Base-by-base conservation (phyloP, 306 rosid genomes). In the Sechiopsis laciniata region DNA sequence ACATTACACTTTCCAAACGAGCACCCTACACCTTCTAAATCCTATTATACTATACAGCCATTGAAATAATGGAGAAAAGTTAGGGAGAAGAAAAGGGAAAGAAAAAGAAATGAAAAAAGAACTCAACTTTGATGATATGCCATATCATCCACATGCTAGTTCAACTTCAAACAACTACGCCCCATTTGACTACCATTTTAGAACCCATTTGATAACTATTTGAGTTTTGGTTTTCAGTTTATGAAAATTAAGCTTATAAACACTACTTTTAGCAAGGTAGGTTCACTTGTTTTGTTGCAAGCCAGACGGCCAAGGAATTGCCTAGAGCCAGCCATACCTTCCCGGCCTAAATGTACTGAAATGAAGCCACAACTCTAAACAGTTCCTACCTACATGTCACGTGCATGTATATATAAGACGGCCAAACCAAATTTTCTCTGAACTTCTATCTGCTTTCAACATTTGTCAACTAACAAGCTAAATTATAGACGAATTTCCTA, bases 401-500 rank as follows among this genome's bases (percentile, higher is more conserved):
- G 70, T 8, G 70, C 46, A 2, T 6, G 7, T 32, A 32, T 7
- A 12, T 8, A 59, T 15, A 3, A 37, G 45, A 37, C 45, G 45
- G 29, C 26, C 26, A 64, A 64, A 64, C 52, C 50, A 64, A 64
- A 17, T 17, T 17, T 40, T 40, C 71, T 17, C 53, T 10, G 24
- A 56, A 56, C 2, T 24, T 24, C 17, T 26, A 26, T 14, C 16
- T 12, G 15, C 42, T 59, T 22, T 10, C 64, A 58, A 59, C 19
- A 26, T 26, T 60, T 5, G 66, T 26, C 66, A 24, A 10, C 66
- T 60, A 26, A 11, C 9, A 59, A 13, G 19, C 20, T 56, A 13
- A 20, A 56, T 24, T 21, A 58, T 26, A 60, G 67, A 21, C 12
- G 12, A 68, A 68, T 68, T 68, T 7, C 73, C 73, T 68, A 22